Percentiles rank a stretch among this genome's conserved stretches.
These are phyloP conservation scores for Parietichytrium sp. DNA, from an alignment of 108 stramenopile species.

Conservation along the genomic window DNA sequence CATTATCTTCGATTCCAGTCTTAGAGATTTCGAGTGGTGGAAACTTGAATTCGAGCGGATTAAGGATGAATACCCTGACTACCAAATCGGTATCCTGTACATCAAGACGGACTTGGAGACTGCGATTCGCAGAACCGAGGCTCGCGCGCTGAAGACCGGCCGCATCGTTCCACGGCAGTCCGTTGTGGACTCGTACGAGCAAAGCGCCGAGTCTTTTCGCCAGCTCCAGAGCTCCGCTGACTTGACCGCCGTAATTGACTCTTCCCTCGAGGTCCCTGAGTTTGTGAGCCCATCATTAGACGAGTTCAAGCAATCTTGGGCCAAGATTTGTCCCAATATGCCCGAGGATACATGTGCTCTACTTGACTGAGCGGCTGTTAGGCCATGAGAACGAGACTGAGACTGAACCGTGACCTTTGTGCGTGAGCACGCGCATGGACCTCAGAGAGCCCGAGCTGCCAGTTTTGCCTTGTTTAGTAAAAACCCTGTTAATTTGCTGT, in stretches of 20 bases:
- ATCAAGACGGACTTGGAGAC: not conserved
- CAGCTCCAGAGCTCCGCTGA: not conserved
- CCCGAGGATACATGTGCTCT: no score
- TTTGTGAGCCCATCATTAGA: not conserved
- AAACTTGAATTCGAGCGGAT: not conserved
- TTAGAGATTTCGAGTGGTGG: not conserved
- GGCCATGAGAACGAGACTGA: no score
- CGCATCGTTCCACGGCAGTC: not conserved
- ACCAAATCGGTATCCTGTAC: not conserved
- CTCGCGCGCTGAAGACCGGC: not conserved
- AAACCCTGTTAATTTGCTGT: no score
- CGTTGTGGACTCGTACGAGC: not conserved
- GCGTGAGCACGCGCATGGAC: no score
- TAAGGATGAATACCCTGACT: not conserved
- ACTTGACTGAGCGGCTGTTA: no score
- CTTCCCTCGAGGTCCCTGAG: not conserved
- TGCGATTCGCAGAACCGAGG: not conserved
- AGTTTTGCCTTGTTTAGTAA: no score
- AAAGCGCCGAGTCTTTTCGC: not conserved
- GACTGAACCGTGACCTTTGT: no score
- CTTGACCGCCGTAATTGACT: not conserved
- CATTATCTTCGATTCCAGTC: not conserved
- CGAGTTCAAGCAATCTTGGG: not conserved
- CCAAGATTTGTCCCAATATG: no score
- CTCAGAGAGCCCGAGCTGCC: no score